Evolutionary conservation across 768 basidiomycete species (phyloP), one percentile per base, ranked within the genome.

Genomic region (Suillus bovinus): DNA sequence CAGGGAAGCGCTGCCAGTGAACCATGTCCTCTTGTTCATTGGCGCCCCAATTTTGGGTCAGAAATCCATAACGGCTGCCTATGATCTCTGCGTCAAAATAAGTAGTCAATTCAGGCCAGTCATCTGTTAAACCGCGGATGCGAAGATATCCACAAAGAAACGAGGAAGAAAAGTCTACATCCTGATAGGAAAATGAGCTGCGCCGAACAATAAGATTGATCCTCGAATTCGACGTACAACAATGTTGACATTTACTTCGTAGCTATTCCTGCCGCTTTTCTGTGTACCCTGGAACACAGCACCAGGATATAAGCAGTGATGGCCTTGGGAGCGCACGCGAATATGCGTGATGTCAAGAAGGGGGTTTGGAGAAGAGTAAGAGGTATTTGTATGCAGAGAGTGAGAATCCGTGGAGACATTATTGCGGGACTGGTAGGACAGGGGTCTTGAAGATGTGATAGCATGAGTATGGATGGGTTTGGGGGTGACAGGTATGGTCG

Each of bases 31-130:
- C 93, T 64, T 89, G 84, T 73, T 96, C 93, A 24, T 84, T 89
- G 5, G 96, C 95, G 3, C 94, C 94, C 90, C 91, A 95, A 63
- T 90, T 88, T 68, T 86, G 82, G 5, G 96, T 99, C 69, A 94
- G 74, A 74, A 99, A 98, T 11, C 96, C 96, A 72, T 94, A 88
- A 24, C 91, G 86, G 63, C 82, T 86, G 20, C 95, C 95, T 66
- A 98, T 96, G 65, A 98, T 94, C 74, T 98, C 94, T 54, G 95
- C 96, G 70, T 95, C 93, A 75, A 98, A 98, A 71, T 94, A 97
- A 3, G 96, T 98, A 6, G 95, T 97, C 46, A 98, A 84, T 74
- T 96, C 92, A 17, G 96, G 96, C 85, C 93, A 95, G 70, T 96
- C 91, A 67, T 96, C 88, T 44, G 96, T 98, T 57, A 98, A 79